These are phyloP conservation scores for Fagus crenata DNA, from an alignment of 306 rosid genomes.

Conservation along the genomic window DNA sequence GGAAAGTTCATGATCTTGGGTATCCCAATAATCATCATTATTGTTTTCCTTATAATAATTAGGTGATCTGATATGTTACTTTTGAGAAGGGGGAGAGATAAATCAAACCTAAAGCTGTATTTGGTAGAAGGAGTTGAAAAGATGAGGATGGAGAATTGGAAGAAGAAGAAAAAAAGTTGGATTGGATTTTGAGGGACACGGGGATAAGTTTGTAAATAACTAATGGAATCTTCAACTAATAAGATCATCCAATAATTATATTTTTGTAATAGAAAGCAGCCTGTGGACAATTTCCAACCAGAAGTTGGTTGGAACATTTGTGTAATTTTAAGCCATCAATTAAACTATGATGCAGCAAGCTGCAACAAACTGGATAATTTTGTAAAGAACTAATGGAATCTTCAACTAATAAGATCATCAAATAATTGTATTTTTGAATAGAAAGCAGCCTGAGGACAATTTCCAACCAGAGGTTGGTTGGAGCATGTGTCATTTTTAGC, in stretches of 20 bases:
- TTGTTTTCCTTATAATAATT: neutral
- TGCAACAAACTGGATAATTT: neutral
- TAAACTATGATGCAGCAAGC: neutral
- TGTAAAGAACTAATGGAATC: neutral
- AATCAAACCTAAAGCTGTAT: neutral
- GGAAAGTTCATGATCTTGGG: neutral
- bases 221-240: conserved; percentile 9
- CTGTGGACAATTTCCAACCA: conserved; percentile 5
- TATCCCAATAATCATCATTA: neutral
- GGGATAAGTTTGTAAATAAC: neutral
- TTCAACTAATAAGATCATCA: conserved; percentile 9
- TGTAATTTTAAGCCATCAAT: neutral
- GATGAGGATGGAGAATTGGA: neutral
- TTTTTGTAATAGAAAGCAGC: conserved; percentile 3
- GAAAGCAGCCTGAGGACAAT: conserved; percentile 9
- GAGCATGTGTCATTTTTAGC: conserved; percentile 4
- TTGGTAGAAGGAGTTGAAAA: neutral
- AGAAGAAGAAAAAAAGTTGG: neutral
- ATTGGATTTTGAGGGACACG: neutral
- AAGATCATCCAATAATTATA: conserved; percentile 6
- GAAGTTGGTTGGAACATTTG: conserved; percentile 19
- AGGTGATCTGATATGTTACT: neutral
- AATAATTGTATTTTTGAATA: neutral
- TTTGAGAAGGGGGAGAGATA: neutral
- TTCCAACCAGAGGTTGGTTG: conserved; percentile 11